Evolutionary conservation across 352 stramenopile genomes (phyloP), one percentile per base, ranked within the genome.

Genomic region (Globisporangium cederbergense): DNA sequence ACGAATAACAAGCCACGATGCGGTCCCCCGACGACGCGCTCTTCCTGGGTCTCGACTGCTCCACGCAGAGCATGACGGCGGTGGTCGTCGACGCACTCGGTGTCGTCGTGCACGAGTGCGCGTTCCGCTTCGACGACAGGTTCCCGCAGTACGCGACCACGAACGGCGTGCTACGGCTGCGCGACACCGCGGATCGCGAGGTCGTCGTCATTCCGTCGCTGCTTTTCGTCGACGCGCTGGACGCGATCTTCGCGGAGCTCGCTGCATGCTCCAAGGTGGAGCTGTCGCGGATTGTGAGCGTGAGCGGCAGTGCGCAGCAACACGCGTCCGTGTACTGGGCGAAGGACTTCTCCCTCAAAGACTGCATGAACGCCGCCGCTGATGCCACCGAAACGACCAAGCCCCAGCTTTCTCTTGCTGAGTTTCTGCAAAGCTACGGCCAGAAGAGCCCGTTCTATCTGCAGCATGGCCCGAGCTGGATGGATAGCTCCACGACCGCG

Each of bases 221-320:
- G 42, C 88, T 95, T 74, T 88, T 93, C 50, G 76, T 94, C 32
- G 86, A 95, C 32, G 83, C 83, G 10, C 70, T 95, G 50, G 88
- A 96, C 34, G 73, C 77, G 42, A 79, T 88, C 58, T 64, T 96
- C 42, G 58, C 63, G 1, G 70, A 86, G 25, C 67, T 95, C 43
- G 49, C 58, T 38, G 49, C 40, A 52, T 67, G 68, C 57, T 42
- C 18, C 16, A 60, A 58, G 2, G 65, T 74, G 53, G 66, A 83
- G 13, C 52, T 93, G 36, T 32, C 61, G 30, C 75, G 86, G 58
- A 71, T 95, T 52, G 71, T 72, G 22, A 80, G 66, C 14, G 71
- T 95, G 45, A 91, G 80, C 25, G 88, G 88, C 6, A 92, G 84
- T 62, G 88, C 83, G 1, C 86, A 96, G 65, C 88, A 96, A 64